Base-by-base conservation (phyloP, 495 filamentous ascomycete species). In the Neurospora sublineolata region DNA sequence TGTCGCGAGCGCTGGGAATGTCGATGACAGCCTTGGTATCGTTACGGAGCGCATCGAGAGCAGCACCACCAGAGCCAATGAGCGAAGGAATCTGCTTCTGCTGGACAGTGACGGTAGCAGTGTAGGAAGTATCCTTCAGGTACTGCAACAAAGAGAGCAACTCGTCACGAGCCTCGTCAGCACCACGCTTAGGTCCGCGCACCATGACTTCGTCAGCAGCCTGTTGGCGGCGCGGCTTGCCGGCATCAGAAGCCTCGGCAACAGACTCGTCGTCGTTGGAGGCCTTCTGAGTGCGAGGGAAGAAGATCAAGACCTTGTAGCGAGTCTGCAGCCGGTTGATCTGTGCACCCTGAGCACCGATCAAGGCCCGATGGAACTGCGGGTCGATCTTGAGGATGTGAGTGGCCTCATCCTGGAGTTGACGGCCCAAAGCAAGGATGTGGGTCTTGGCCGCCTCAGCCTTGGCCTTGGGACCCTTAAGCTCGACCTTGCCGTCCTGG, bases 281-380 rank as follows among this genome's bases (percentile, higher is more conserved):
- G 58, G 78, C 74, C 74, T 85, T 83, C n/a, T 85, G 80, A 4
- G 89, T 89, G 30, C 91, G 88, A 52, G 95, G 95, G 84, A 99
- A 98, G 79, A 96, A 93, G 73, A 99, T 93, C 69, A 93, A 90
- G 46, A 97, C 94, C 73, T 90, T 89, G 84, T 98, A 97, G 52
- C 93, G 89, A 60, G 91, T 91, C 80, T 97, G 92, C 14, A 97
- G 86, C 76, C 93, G 93, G 80, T 94, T 94, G 82, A 98, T 94
- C 78, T 94, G 94, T 76, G 90, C 89, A 58, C 95, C 95, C 72
- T 90, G 88, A 70, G 90, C 90, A 72, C 95, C 95, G 74, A 99
- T 97, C 58, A 99, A 85, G 81, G 94, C 93, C 68, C 92, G 86
- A 80, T 97, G 94, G 76, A 91, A 86, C 80, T 94, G 90, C 37